These are phyloP conservation scores for Omphalea diandra DNA, from an alignment of 441 rosid genomes.

Conservation along the genomic window DNA sequence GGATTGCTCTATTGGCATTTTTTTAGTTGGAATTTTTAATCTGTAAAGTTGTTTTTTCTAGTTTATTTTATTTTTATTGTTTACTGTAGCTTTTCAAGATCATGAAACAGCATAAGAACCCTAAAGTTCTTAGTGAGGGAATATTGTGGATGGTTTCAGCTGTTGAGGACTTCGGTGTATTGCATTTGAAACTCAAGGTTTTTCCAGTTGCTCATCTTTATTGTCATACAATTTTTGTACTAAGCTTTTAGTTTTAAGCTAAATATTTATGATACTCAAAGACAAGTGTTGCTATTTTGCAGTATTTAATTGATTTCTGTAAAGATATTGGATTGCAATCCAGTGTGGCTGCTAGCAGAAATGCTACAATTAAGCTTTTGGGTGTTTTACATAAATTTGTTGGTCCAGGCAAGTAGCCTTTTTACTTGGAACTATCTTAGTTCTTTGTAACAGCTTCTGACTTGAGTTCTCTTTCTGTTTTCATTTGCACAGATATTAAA, in stretches of 20 bases:
- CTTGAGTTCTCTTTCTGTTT: slow-evolving; percentile 9
- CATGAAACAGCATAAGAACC: slow-evolving; percentile 99
- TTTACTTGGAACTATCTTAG: slow-evolving; percentile 10
- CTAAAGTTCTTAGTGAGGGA: slow-evolving; percentile 99
- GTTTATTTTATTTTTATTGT: no score
- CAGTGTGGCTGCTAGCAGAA: slow-evolving; percentile 98
- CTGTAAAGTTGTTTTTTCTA: not conserved
- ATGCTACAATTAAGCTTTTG: slow-evolving; percentile 97
- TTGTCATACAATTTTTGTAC: not conserved
- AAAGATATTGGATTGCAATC: slow-evolving; percentile 98
- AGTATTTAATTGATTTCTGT: slow-evolving; percentile 97
- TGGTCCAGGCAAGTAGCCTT: slow-evolving; percentile 77
- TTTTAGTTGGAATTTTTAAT: slow-evolving; percentile 21
- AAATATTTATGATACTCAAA: slow-evolving; percentile 17
- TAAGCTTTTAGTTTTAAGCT: slow-evolving; percentile 17
- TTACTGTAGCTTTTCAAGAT: slow-evolving; percentile 75
- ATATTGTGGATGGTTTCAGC: slow-evolving; percentile 95
- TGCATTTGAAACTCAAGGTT: slow-evolving; percentile 94
- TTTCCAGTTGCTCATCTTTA: slow-evolving; percentile 17
- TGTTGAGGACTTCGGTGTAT: slow-evolving; percentile 93
- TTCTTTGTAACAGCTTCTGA: slow-evolving; percentile 26
- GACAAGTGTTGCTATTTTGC: slow-evolving; percentile 26
- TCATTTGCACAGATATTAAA: slow-evolving; percentile 93
- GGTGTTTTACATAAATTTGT: slow-evolving; percentile 90
- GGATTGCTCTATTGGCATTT: slow-evolving; percentile 11